Base-by-base conservation (phyloP, 2,329 filamentous ascomycete species). In the Dothideomycetidae sp. region DNA sequence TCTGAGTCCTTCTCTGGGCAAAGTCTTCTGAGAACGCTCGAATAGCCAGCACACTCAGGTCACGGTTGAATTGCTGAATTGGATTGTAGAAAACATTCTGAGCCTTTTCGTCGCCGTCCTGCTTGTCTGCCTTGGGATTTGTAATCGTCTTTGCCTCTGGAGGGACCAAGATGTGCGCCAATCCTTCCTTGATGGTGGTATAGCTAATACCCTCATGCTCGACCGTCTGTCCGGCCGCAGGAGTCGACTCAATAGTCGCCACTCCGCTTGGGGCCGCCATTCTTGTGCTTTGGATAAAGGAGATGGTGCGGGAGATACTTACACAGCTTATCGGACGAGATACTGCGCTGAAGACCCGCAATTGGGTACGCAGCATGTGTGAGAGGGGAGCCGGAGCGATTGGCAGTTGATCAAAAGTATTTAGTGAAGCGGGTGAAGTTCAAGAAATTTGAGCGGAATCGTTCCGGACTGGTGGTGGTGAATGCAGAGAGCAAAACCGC, bases 51-150 rank as follows among this genome's bases (percentile, higher is more conserved):
- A 94, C 83, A 43, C 84, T 94, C 46, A 98, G 61, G 55, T 98
- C 90, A 32, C 92, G 80, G 59, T 98, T 98, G 67, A 96, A 98
- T 55, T 98, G 90, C 56, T 98, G 90, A 38, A 98, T 94, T 0
- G 90, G 88, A 50, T 98, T 98, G 69, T 98, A 98, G 54, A 98
- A 98, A 39, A 98, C 92, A 21, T 68, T 66, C 50, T 88, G 80
- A 48, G 77, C 71, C 28, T 75, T 67, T 48, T 76, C 70, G 42
- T 70, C 63, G 50, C 73, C 70, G 40, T 66, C 53, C 40, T 57
- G 57, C 43, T 64, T 65, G 31, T 63, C 61, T 15, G 60, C 54
- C 43, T 64, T 61, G 1, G 61, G 57, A 58, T 70, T 53, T 46
- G 62, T 54, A 46, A 65, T 51, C 15, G 60, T 64, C n/a, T 64